These are phyloP conservation scores for Mycena amicta DNA, from an alignment of 768 basidiomycete genomes.

Conservation along the genomic window DNA sequence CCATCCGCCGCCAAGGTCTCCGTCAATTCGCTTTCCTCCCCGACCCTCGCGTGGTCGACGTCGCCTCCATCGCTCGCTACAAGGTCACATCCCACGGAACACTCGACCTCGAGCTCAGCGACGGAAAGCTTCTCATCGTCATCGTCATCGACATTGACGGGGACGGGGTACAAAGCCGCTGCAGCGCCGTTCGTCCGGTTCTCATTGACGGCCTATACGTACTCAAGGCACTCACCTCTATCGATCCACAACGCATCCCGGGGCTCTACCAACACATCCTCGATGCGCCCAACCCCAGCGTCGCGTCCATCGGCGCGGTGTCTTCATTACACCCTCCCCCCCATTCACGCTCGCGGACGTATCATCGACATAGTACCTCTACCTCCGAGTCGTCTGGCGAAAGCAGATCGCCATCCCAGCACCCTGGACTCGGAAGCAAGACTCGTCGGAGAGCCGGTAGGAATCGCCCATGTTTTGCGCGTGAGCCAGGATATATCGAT, in stretches of 20 bases:
- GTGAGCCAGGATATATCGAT: conserved; percentile 20
- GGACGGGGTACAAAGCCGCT: conserved; percentile 49
- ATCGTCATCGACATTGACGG: conserved; percentile 47
- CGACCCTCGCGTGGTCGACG: conserved; percentile 44
- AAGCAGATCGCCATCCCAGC: conserved; percentile 36
- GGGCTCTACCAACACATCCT: conserved; percentile 47
- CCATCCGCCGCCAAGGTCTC: conserved; percentile 38
- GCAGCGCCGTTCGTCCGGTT: conserved; percentile 45
- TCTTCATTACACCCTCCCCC: conserved; percentile 46
- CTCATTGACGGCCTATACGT: conserved; percentile 18
- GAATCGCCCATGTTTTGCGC: conserved; percentile 30
- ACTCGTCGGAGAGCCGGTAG: conserved; percentile 40
- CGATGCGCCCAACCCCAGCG: conserved; percentile 47
- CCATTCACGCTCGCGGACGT: conserved; percentile 54
- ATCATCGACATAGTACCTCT: conserved; percentile 50
- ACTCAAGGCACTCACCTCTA: conserved; percentile 32
- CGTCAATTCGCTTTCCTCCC: conserved; percentile 40
- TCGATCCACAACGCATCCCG: conserved; percentile 42
- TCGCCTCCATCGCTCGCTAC: conserved; percentile 43
- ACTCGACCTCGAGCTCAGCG: conserved; percentile 38
- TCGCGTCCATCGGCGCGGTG: conserved; percentile 49
- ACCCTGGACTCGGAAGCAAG: conserved; percentile 30
- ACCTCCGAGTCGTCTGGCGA: conserved; percentile 47
- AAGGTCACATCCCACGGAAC: conserved; percentile 23
- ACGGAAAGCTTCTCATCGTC: conserved; percentile 39